phyloP scores from a whole-genome alignment of 805 yeast genomes.

The Cyberlindnera mrakii region DNA sequence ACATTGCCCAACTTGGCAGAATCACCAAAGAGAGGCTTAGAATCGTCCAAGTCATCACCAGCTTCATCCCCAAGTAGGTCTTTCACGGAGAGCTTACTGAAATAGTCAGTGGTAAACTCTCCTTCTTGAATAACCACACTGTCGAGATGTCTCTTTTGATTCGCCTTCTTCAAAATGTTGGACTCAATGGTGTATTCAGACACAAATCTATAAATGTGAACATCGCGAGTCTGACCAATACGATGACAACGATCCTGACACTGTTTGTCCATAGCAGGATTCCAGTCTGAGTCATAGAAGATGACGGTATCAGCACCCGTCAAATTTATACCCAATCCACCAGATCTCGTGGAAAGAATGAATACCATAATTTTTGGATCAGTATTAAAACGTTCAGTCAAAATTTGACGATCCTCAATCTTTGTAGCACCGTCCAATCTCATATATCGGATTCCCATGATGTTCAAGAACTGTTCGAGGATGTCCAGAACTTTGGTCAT shows the following conservation, averaged over 20 bases:
- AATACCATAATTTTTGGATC: constrained; percentile 86
- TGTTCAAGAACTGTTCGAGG: constrained; percentile 85
- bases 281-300: constrained; percentile 98
- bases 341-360: constrained; percentile 91
- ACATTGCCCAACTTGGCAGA: constrained; percentile 45
- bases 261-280: constrained; percentile 99
- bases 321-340: constrained; percentile 94
- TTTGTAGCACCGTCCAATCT: constrained; percentile 96
- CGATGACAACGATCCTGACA: constrained; percentile 99
- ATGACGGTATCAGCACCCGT: constrained; percentile 99
- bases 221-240: constrained; percentile 97
- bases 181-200: constrained; percentile 95
- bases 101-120: constrained; percentile 95
- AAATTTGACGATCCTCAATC: constrained; percentile 90
- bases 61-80: constrained; percentile 62
- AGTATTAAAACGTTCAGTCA: constrained; percentile 88
- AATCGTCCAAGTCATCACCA: constrained; percentile 22
- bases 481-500: constrained; percentile 96
- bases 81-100: constrained; percentile 77
- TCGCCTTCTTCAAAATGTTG: constrained; percentile 87
- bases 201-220: constrained; percentile 92
- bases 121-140: constrained; percentile 96
- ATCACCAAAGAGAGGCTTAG: constrained; percentile 29
- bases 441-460: constrained; percentile 91
- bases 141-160: constrained; percentile 89